Conservation (phyloP, 2,329 filamentous ascomycete species). For the Alternaria viburni region DNA sequence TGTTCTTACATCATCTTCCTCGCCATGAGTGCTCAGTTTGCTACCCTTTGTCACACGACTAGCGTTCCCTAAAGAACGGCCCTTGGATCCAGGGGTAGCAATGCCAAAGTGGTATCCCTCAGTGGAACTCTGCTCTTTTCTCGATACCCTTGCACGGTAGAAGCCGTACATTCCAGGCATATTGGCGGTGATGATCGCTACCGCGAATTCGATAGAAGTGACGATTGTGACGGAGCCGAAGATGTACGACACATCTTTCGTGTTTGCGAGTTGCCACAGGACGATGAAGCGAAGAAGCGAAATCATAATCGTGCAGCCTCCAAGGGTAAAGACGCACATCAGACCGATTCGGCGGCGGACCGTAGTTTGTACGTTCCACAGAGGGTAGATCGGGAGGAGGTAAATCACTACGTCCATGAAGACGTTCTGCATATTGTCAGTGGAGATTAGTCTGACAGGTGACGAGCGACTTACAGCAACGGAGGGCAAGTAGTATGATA, state of each 20-base stretch:
- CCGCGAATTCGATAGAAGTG: neutral
- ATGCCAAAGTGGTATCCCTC: neutral
- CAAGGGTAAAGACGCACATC: neutral
- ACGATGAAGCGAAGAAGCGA: neutral
- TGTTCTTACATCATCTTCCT: neutral
- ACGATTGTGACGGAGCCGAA: neutral
- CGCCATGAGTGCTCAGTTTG: neutral
- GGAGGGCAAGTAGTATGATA: neutral
- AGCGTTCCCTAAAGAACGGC: neutral
- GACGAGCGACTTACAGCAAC: neutral
- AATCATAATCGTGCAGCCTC: neutral
- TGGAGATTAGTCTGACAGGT: neutral
- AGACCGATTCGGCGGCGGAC: neutral
- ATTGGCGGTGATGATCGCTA: neutral
- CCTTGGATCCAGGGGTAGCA: neutral
- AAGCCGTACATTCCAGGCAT: neutral
- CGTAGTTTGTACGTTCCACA: neutral
- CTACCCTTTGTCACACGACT: neutral
- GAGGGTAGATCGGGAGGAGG: neutral
- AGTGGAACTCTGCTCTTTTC: neutral
- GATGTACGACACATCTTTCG: neutral
- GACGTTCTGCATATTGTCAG: neutral
- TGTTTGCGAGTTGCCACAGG: neutral
- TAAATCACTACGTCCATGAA: neutral
- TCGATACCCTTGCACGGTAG: neutral